Evolutionary conservation across 257 asterid species (phyloP), one percentile per base, ranked within the genome.

Genomic region (Dorcoceras hygrometricum): DNA sequence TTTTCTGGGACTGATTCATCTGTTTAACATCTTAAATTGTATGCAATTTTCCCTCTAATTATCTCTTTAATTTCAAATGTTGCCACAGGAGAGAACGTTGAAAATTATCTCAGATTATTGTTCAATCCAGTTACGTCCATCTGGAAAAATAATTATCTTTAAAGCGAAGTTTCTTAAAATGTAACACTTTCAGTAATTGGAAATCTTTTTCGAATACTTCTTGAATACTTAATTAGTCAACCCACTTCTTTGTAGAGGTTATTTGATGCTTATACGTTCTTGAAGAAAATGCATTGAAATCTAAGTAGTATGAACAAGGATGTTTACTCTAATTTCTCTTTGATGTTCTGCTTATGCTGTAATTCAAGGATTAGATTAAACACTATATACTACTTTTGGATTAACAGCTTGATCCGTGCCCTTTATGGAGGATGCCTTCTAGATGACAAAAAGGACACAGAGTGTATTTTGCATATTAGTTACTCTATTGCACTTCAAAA

Each of bases 371-470:
- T 46, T n/a, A 5, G 9, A 34, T 25, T 46, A 25, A 23, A 4
- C 8, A 24, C 6, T 12, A 46, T 12, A 46, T 43, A 54, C 8
- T 31, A 24, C 19, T 26, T 23, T 36, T 27, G 27, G 43, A 26
- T 9, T 48, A 28, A 53, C 22, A 29, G 12, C 34, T 32, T 11
- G 32, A 34, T 29, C 28, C 36, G 6, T 28, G 22, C 14, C 23
- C 62, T 18, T 51, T 50, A 34, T 26, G 32, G 56, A 48, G 32
- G 56, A 48, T 11, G 57, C 69, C 19, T 25, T 54, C 12, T n/a
- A n/a, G n/a, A 24, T 24, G 53, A 62, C 48, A 53, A 19, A 51
- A 50, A 67, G 59, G 64, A 32, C 36, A 19, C 11, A 69, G n/a
- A n/a, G 31, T 24, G 36, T 23, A 22, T 22, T 32, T 14, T 8